A percentile compares a stretch with the other conserved stretches of the same genome.
phyloP scores from a whole-genome alignment of 2,329 filamentous ascomycete genomes.

The Aureobasidium pullulans region DNA sequence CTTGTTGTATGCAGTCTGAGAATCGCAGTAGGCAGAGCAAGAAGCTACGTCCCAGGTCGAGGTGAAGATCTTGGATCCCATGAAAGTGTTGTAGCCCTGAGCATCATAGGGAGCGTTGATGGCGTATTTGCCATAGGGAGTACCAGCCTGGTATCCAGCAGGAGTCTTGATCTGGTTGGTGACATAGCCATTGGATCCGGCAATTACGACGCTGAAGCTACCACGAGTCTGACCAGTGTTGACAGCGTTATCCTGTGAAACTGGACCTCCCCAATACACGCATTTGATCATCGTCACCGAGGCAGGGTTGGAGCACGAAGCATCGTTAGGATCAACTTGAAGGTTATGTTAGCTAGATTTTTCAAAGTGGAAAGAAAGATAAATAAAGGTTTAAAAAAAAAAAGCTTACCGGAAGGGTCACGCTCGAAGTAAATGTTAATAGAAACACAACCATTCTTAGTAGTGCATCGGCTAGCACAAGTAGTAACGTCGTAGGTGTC shows the following conservation, averaged over 20 bases:
- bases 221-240: constrained; percentile 29
- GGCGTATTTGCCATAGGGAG: constrained; percentile 12
- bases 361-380: not conserved
- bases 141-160: constrained; percentile 25
- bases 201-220: constrained; percentile 33
- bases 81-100: constrained; percentile 20
- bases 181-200: constrained; percentile 35
- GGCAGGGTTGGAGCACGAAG: constrained; percentile 15
- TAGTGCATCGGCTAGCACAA: too few relatives aligned
- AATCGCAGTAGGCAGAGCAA: constrained; percentile 23
- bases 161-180: constrained; percentile 22
- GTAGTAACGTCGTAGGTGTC: too few relatives aligned
- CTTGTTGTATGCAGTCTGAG: constrained; percentile 18
- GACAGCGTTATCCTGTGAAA: constrained; percentile 23
- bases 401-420: constrained; percentile 13
- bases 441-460: too few relatives aligned
- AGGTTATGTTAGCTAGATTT: not conserved
- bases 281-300: constrained; percentile 17
- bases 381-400: too few relatives aligned
- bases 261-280: constrained; percentile 30
- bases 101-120: constrained; percentile 20
- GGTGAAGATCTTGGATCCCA: constrained; percentile 21
- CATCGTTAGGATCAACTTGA: constrained; percentile 16
- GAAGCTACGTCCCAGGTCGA: constrained; percentile 20
- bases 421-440: too few relatives aligned